Evolutionary conservation across 306 rosid species (phyloP), one percentile per base, ranked within the genome.

Genomic region (Acacia confusa): DNA sequence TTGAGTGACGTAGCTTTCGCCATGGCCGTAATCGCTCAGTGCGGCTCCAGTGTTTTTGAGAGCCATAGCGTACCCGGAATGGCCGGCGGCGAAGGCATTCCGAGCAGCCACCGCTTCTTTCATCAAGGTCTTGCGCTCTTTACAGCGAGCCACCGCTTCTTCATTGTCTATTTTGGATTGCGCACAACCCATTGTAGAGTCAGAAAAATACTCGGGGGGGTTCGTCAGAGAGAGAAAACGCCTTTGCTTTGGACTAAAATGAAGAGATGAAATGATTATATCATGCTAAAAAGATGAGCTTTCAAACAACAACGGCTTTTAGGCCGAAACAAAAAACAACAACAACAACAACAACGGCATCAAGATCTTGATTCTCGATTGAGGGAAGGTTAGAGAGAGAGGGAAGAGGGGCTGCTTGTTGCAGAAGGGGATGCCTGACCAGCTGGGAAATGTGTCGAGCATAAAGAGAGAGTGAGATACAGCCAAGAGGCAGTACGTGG

Each of bases 41-140:
- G 98, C 98, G 70, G 98, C 97, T 36, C 98, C 98, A 72, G 97
- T 88, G 86, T 91, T 89, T 72, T 94, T 94, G 66, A 94, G 81
- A 3, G 92, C 87, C 75, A 89, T 75, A 30, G 90, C 72, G 70
- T 92, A 94, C 60, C 92, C 98, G 55, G 95, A 92, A 47, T 94
- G 97, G 41, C 91, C 95, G 13, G 98, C 85, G 60, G 98, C 92
- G 71, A 94, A 94, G 82, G 94, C 97, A 57, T 92, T 94, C 1
- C 98, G 85, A 45, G 98, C 94, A 15, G 73, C 84, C 34, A 92
- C 97, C 1, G 97, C 98, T 2, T 89, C 94, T 53, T 87, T 87
- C 92, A 94, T 94, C 4, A 92, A 45, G 38, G 81, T 88, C 48
- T 78, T 88, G 1, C 97, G 92, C 0, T 92, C 98, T 82, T 94